Evolutionary conservation across 108 stramenopile species (phyloP).

Genomic region (Schizochytrium sp.): DNA sequence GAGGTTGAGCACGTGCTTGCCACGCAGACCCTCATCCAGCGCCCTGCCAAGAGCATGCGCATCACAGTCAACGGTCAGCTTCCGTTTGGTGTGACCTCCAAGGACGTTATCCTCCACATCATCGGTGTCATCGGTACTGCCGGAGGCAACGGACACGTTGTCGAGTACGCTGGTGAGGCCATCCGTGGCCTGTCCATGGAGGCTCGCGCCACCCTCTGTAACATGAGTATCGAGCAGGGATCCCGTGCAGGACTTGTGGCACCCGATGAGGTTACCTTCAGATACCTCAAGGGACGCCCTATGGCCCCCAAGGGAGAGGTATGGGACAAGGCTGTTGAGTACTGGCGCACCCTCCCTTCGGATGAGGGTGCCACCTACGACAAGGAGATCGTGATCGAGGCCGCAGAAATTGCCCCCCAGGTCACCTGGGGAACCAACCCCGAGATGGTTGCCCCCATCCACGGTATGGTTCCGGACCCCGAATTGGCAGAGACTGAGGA

Average conservation of each 20-base stretch:
- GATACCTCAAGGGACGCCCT: slow-evolving; percentile 90
- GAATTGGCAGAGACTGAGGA: slow-evolving; percentile 76
- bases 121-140: slow-evolving; percentile 91
- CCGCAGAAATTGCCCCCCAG: slow-evolving; percentile 90
- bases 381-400: slow-evolving; percentile 84
- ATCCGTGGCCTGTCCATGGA: slow-evolving; percentile 86
- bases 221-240: slow-evolving; percentile 96
- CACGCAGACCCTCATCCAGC: slow-evolving; percentile 90
- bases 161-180: slow-evolving; percentile 91
- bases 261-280: slow-evolving; percentile 88
- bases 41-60: slow-evolving; percentile 91
- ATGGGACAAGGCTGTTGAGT: slow-evolving; percentile 88
- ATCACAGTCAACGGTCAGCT: slow-evolving; percentile 86
- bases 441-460: slow-evolving; percentile 88
- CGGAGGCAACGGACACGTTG: slow-evolving; percentile 94
- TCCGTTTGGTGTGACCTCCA: slow-evolving; percentile 86
- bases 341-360: slow-evolving; percentile 83
- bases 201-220: slow-evolving; percentile 90
- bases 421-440: slow-evolving; percentile 95
- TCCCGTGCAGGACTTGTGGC: slow-evolving; percentile 92
- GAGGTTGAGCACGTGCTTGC: slow-evolving; percentile 96
- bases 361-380: slow-evolving; percentile 90
- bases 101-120: slow-evolving; percentile 92
- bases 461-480: slow-evolving; percentile 83
- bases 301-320: slow-evolving; percentile 89